Percentiles rank a stretch among this genome's conserved stretches.
Evolutionary conservation across 2,329 filamentous ascomycete genomes (phyloP).

Genomic region (Berkeleyomyces rouxiae): DNA sequence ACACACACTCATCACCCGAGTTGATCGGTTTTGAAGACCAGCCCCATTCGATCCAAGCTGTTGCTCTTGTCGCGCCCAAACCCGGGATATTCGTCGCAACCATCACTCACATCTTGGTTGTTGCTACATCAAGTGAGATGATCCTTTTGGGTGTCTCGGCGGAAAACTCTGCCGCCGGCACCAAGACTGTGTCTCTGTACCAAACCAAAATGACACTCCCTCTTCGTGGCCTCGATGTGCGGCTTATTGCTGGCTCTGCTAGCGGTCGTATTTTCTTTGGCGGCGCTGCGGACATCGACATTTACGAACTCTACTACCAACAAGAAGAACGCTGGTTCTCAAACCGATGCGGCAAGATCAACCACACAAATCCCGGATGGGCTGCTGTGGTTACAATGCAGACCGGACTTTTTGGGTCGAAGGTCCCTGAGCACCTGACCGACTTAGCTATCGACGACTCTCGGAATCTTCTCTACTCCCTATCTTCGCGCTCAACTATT

Average conservation of each 20-base stretch:
- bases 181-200: slow-evolving; percentile 61
- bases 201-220: slow-evolving; percentile 74
- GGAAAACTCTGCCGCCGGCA: slow-evolving; percentile 47
- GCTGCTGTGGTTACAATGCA: slow-evolving; percentile 41
- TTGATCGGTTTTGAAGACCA: slow-evolving; percentile 86
- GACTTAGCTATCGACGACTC: slow-evolving; percentile 82
- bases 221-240: slow-evolving; percentile 60
- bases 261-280: slow-evolving; percentile 89
- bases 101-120: slow-evolving; percentile 76
- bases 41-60: slow-evolving; percentile 72
- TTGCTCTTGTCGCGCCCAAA: slow-evolving; percentile 73
- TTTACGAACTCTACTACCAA: slow-evolving; percentile 90
- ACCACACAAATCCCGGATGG: slow-evolving; percentile 65
- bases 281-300: slow-evolving; percentile 62
- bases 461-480: slow-evolving; percentile 73
- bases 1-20: slow-evolving; percentile 80
- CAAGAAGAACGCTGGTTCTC: slow-evolving; percentile 97
- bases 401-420: slow-evolving; percentile 33
- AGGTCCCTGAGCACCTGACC: slow-evolving; percentile 45
- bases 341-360: slow-evolving; percentile 70
- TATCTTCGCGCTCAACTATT: slow-evolving; percentile 78
- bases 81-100: slow-evolving; percentile 70
- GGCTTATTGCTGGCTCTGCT: slow-evolving; percentile 62
- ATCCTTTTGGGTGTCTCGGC: slow-evolving; percentile 73
- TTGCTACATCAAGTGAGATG: slow-evolving; percentile 74